Percentiles rank a stretch among this genome's conserved stretches.
Conservation (phyloP, 805 yeast species). For the Wickerhamiella kazuoi region DNA sequence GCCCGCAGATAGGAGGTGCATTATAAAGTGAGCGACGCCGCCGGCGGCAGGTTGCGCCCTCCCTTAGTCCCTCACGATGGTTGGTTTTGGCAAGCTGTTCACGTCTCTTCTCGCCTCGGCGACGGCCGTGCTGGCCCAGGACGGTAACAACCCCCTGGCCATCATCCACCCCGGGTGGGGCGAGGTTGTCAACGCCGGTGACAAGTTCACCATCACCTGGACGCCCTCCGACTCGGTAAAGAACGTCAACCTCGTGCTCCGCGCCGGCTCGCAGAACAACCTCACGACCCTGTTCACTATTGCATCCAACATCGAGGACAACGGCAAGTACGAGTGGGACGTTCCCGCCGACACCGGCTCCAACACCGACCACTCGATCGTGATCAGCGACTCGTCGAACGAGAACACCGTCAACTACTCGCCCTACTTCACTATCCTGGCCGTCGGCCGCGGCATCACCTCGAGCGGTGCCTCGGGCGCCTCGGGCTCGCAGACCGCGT, state of each 20-base stretch:
- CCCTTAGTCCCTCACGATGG: no score
- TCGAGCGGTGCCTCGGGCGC: background rate
- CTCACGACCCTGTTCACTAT: constrained; percentile 13
- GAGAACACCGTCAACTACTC: constrained; percentile 11
- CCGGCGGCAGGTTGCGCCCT: no score
- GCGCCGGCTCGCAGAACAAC: constrained; percentile 16
- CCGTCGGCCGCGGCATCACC: constrained; percentile 3
- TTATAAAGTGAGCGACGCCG: no score
- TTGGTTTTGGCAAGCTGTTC: constrained; percentile 4
- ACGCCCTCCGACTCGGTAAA: constrained; percentile 12
- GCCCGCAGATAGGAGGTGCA: no score
- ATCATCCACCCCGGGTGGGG: constrained; percentile 15
- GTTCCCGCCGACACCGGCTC: constrained; percentile 11
- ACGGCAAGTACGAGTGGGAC: constrained; percentile 18
- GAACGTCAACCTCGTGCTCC: constrained; percentile 15
- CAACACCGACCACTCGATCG: constrained; percentile 15
- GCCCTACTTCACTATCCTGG: constrained; percentile 7
- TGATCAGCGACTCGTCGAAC: constrained; percentile 13
- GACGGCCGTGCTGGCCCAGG: constrained; percentile 7
- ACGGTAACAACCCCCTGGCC: constrained; percentile 10
- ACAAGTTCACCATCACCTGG: constrained; percentile 17
- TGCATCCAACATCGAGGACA: constrained; percentile 16
- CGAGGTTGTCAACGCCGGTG: constrained; percentile 16
- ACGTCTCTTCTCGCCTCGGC: constrained; percentile 2
- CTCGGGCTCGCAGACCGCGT: background rate